phyloP scores from a whole-genome alignment of 495 filamentous ascomycete genomes.

The Penicillium crystallinum region DNA sequence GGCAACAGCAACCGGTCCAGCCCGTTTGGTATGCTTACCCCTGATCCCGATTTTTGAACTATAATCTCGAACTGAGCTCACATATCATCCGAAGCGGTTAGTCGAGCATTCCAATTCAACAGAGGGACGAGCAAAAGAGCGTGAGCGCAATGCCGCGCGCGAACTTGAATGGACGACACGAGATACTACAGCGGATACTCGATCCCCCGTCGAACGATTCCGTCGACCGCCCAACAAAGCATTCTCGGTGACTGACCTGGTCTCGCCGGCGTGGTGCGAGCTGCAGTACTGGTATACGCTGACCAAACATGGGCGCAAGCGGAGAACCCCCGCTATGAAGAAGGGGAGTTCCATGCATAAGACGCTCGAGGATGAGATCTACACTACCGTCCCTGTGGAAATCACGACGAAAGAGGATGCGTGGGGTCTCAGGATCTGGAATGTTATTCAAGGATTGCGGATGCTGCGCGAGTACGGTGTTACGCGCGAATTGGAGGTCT shows the following conservation, averaged over 20 bases:
- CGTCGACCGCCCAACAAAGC: slow-evolving; percentile 69
- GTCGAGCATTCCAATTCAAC: slow-evolving; percentile 50
- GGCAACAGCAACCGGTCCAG: slow-evolving; percentile 27
- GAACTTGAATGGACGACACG: slow-evolving; percentile 28
- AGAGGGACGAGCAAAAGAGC: slow-evolving; percentile 40
- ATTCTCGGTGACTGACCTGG: slow-evolving; percentile 85
- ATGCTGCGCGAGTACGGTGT: slow-evolving; percentile 71
- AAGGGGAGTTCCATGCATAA: slow-evolving; percentile 73
- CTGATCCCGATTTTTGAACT: no score
- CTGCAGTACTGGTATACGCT: slow-evolving; percentile 87
- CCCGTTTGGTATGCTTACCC: slow-evolving; percentile 30
- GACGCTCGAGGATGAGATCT: slow-evolving; percentile 77
- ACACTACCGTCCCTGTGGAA: slow-evolving; percentile 66
- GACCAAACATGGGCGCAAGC: slow-evolving; percentile 68
- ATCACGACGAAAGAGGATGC: slow-evolving; percentile 72
- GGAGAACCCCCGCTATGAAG: slow-evolving; percentile 75
- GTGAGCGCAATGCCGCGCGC: slow-evolving; percentile 26
- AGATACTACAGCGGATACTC: slow-evolving; percentile 28
- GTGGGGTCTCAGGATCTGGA: slow-evolving; percentile 84
- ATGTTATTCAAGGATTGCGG: slow-evolving; percentile 79
- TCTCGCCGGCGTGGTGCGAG: slow-evolving; percentile 92
- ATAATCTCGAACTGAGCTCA: slow-evolving; percentile 31
- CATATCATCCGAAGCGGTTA: slow-evolving; percentile 57
- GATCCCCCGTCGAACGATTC: slow-evolving; percentile 69
- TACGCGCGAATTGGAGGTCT: slow-evolving; percentile 89